phyloP scores from a whole-genome alignment of 208 protist species.

The Acanthamoeba quina region DNA sequence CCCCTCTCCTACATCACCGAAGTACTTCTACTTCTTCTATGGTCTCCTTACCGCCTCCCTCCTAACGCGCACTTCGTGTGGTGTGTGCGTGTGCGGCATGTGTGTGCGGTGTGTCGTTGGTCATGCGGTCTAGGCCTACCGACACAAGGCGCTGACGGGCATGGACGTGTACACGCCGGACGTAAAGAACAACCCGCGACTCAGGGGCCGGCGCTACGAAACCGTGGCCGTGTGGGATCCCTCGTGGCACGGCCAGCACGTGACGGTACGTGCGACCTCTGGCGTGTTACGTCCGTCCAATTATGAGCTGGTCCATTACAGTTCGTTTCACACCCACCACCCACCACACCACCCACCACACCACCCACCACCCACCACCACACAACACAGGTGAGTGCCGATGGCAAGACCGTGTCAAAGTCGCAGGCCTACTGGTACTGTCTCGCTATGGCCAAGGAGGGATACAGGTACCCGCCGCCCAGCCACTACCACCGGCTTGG shows the following conservation, averaged over 20 bases:
- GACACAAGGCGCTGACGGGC: not conserved
- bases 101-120: not conserved
- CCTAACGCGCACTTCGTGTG: not conserved
- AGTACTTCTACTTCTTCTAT: not conserved
- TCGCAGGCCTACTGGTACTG: slow-evolving; percentile 16
- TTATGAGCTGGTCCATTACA: too few relatives aligned
- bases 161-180: not conserved
- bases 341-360: too few relatives aligned
- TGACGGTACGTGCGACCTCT: not conserved
- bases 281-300: not conserved
- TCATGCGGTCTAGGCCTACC: not conserved
- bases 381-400: not conserved
- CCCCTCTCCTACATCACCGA: not conserved
- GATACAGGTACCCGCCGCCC: not conserved
- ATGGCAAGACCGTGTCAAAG: slow-evolving; percentile 2
- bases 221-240: not conserved
- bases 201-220: not conserved
- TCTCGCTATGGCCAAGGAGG: slow-evolving; percentile 33
- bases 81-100: not conserved
- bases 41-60: not conserved
- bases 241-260: slow-evolving; percentile 9
- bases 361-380: too few relatives aligned
- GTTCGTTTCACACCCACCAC: too few relatives aligned
- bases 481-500: too few relatives aligned
- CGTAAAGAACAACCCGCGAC: not conserved